Evolutionary conservation across 1,139 yeast species (phyloP).

Genomic region (Kodamaea fungicola): DNA sequence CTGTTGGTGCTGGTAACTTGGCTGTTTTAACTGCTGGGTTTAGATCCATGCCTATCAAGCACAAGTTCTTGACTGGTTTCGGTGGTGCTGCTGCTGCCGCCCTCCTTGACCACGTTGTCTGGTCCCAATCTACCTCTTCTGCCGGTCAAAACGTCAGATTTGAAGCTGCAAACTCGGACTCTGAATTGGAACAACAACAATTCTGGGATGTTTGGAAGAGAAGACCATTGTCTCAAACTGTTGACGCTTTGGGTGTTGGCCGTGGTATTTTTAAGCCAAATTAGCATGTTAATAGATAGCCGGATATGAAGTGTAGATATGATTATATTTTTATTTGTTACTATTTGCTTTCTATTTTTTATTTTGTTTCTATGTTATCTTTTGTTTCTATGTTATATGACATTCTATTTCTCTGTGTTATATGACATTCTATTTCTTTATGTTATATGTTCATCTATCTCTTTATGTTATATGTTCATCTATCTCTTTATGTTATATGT

Average conservation of each 20-base stretch:
- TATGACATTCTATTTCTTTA: too few species aligned
- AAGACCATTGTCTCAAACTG: conserved; percentile 78
- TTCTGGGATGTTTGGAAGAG: conserved; percentile 84
- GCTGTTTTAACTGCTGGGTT: conserved; percentile 40
- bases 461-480: too few species aligned
- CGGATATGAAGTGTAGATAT: too few species aligned
- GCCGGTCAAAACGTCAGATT: conserved; percentile 38
- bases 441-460: too few species aligned
- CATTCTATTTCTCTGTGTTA: too few species aligned
- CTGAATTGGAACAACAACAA: conserved; percentile 50
- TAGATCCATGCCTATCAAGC: conserved; percentile 41
- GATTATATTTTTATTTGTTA: too few species aligned
- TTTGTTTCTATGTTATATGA: too few species aligned
- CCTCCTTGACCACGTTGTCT: conserved; percentile 36
- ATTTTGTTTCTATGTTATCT: too few species aligned
- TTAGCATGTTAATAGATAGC: conserved; percentile 3
- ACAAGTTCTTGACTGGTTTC: conserved; percentile 40
- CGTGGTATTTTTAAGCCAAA: conserved; percentile 45
- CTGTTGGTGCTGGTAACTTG: conserved; percentile 42
- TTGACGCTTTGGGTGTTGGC: conserved; percentile 70
- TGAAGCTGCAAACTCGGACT: conserved; percentile 33
- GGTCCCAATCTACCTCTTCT: conserved; percentile 43
- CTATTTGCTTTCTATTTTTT: too few species aligned
- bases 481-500: too few species aligned
- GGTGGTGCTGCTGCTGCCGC: conserved; percentile 42